Evolutionary conservation across 768 basidiomycete species (phyloP).

Genomic region (Cystofilobasidium bisporidii): DNA sequence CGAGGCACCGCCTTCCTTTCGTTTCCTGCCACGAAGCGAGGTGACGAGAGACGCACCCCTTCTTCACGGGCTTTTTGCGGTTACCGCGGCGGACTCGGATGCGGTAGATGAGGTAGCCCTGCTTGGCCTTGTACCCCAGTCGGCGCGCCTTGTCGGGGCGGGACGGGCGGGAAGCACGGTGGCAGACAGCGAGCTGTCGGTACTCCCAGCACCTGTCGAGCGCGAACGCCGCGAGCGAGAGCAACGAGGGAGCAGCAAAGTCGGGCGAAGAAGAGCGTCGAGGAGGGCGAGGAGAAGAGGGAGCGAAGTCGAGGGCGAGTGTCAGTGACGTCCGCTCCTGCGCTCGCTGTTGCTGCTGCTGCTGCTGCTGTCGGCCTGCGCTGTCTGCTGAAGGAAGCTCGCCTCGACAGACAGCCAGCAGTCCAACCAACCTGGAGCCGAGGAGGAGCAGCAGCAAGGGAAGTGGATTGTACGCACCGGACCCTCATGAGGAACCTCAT

Average conservation of each 20-base stretch:
- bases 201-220: conserved; percentile 90
- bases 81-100: conserved; percentile 95
- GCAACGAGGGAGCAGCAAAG: not conserved
- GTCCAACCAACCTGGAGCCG: too few relatives aligned
- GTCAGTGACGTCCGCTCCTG: too few relatives aligned
- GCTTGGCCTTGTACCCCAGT: conserved; percentile 99
- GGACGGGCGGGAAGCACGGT: conserved; percentile 94
- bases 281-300: not conserved
- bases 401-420: too few relatives aligned
- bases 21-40: not conserved
- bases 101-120: conserved; percentile 97
- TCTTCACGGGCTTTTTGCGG: conserved; percentile 96
- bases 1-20: not conserved
- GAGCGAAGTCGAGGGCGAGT: too few relatives aligned
- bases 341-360: too few relatives aligned
- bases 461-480: conserved; percentile 39
- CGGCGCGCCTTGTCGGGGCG: conserved; percentile 98
- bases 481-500: conserved; percentile 96
- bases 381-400: not conserved
- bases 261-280: not conserved
- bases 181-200: conserved; percentile 94
- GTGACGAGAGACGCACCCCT: conserved; percentile 52
- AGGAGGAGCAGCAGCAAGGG: not conserved
- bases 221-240: not conserved
- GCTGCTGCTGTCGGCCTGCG: too few relatives aligned